These are phyloP conservation scores for Desmodesmus armatus DNA, from an alignment of 139 green algal genomes.

Conservation along the genomic window DNA sequence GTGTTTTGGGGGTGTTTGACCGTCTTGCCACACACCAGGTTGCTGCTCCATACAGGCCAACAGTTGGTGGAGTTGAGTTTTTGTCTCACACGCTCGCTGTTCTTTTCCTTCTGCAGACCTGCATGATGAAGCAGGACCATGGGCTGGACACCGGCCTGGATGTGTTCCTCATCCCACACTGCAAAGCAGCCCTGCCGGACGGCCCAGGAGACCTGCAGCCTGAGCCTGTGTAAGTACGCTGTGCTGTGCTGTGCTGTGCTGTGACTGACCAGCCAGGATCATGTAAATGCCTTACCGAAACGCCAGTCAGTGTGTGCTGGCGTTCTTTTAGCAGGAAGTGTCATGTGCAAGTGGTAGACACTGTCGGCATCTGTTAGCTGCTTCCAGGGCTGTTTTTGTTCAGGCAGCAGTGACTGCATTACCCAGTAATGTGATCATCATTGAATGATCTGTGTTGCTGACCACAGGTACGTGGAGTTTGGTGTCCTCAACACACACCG, in stretches of 20 bases:
- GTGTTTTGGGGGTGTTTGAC: too few species aligned
- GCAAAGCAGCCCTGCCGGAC: conserved; percentile 74
- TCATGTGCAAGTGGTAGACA: too few species aligned
- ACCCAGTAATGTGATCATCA: background rate
- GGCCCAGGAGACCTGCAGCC: conserved; percentile 15
- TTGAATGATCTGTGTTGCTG: background rate
- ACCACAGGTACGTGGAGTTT: conserved; percentile 81
- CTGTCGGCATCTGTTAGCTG: too few species aligned
- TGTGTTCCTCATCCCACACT: conserved; percentile 81
- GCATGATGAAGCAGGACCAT: conserved; percentile 82
- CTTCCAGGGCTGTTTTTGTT: too few species aligned
- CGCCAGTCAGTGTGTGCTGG: background rate
- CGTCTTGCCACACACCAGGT: too few species aligned
- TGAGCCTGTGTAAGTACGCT: conserved; percentile 38
- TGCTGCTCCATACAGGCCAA: too few species aligned
- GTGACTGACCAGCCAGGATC: background rate
- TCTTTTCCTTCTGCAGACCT: conserved; percentile 51
- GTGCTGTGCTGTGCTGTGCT: background rate
- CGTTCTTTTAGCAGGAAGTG: background rate
- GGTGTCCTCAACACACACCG: conserved; percentile 88
- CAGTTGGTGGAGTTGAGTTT: too few species aligned
- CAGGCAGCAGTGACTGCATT: too few species aligned
- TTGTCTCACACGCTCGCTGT: too few species aligned
- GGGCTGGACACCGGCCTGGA: conserved; percentile 88
- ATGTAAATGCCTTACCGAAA: too few species aligned